Evolutionary conservation across 352 stramenopile genomes (phyloP), one percentile per base, ranked within the genome.

Genomic region (Phytophthora sansomeana): DNA sequence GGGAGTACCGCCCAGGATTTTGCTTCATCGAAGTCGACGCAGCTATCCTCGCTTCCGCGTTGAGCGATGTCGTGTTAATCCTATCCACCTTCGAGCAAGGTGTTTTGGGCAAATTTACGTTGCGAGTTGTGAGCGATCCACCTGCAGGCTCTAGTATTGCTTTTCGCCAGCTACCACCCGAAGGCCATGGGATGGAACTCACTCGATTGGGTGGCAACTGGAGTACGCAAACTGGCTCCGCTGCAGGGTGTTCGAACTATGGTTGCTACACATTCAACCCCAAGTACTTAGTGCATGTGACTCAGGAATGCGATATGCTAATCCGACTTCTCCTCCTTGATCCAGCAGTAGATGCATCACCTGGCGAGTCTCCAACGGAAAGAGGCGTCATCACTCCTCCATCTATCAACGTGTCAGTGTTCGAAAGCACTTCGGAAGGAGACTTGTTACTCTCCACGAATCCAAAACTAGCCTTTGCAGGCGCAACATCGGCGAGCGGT

Each of bases 221-320:
- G 85, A 78, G 91, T 21, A 47, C 75, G 0, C 58, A 77, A 35
- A 76, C 58, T 26, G 83, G 85, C n/a, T 91, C 82, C 6, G 85
- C 85, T 2, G 83, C 73, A 1, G 85, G 87, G 2, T 94, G 87
- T 55, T 89, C 77, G 6, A 92, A 88, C 62, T 93, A 90, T 58
- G 85, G 85, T 14, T 89, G 85, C 62, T 95, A 94, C 60, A 92
- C 80, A 6, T 90, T 91, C 64, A 94, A 95, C 62, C 85, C 87
- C 21, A 87, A 84, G 59, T 93, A 84, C 57, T 77, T 96, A 29
- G 64, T 94, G 32, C 74, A 84, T 43, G 67, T 92, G 5, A 58
- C 67, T 1, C 69, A 78, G 29, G 75, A 90, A 29, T 89, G 68
- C 19, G 58, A 80, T 8, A 58, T 93, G 11, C 83, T 93, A 36